Percentiles rank a stretch among this genome's conserved stretches.
Evolutionary conservation across 441 rosid genomes (phyloP).

Genomic region (Pelargonium exstipulatum): DNA sequence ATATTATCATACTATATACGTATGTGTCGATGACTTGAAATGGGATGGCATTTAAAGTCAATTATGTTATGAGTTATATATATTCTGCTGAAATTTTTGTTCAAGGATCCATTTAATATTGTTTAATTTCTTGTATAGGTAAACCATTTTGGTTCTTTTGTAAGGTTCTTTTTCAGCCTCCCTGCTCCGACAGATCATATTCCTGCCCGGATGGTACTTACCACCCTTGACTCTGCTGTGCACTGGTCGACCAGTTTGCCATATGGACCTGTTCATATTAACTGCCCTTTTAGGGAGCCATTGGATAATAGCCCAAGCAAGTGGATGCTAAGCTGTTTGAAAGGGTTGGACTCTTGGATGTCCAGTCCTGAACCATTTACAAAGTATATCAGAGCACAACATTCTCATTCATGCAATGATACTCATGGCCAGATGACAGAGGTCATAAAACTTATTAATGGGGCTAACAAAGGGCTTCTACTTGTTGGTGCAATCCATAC

Average conservation of each 20-base stretch:
- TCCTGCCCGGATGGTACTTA: constrained; percentile 84
- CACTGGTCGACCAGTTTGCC: constrained; percentile 70
- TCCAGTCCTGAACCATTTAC: constrained; percentile 72
- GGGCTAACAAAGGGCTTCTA: constrained; percentile 58
- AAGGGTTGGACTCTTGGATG: constrained; percentile 77
- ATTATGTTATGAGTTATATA: neutral
- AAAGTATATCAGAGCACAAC: constrained; percentile 53
- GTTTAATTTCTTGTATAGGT: constrained; percentile 42
- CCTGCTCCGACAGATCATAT: constrained; percentile 76
- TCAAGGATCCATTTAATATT: constrained; percentile 5
- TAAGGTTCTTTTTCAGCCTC: constrained; percentile 84
- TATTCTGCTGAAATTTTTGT: neutral
- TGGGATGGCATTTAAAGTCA: neutral
- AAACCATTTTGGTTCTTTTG: constrained; percentile 90
- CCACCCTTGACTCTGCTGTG: constrained; percentile 84
- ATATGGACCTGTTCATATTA: constrained; percentile 89
- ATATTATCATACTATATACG: neutral
- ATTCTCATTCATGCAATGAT: constrained; percentile 31
- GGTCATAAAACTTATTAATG: constrained; percentile 51
- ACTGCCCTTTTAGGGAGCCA: constrained; percentile 94
- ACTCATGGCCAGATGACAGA: constrained; percentile 37
- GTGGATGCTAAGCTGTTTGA: constrained; percentile 72
- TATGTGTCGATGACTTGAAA: neutral
- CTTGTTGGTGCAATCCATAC: constrained; percentile 62
- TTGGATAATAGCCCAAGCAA: constrained; percentile 49